Conservation (phyloP, 352 stramenopile genomes). For the Pythium sukuiense region DNA sequence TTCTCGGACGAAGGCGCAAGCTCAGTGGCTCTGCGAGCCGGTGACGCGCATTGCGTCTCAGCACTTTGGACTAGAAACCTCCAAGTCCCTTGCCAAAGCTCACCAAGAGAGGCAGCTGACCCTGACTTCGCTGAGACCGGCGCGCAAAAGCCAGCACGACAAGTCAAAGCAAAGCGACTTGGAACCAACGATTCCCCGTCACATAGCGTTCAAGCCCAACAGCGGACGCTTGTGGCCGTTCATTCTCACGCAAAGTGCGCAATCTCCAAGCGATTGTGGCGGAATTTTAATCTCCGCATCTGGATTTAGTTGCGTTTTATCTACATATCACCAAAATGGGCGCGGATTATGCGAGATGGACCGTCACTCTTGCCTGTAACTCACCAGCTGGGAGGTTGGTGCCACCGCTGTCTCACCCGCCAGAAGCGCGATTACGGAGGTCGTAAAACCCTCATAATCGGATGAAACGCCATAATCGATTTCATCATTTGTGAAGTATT, state of each 20-base stretch:
- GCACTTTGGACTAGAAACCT: not conserved
- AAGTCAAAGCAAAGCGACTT: not conserved
- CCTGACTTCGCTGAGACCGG: too few species aligned
- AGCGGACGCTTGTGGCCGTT: not conserved
- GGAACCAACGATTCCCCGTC: not conserved
- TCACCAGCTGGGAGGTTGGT: not conserved
- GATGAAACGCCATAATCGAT: not conserved
- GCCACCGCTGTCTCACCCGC: not conserved
- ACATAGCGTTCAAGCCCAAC: not conserved
- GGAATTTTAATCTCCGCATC: not conserved
- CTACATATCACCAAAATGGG: not conserved
- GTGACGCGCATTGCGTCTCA: not conserved
- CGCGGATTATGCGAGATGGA: not conserved
- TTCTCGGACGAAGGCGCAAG: too few species aligned
- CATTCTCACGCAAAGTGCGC: not conserved
- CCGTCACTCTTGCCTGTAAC: not conserved
- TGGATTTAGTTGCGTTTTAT: too few species aligned
- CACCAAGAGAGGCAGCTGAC: not conserved
- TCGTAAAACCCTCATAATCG: not conserved
- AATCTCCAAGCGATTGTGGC: not conserved
- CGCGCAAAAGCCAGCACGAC: too few species aligned
- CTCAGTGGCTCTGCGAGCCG: too few species aligned
- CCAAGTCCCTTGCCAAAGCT: not conserved
- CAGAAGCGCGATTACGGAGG: not conserved
- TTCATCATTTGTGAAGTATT: not conserved